Base-by-base conservation (phyloP, 306 rosid genomes). In the Begonia loranthoides region DNA sequence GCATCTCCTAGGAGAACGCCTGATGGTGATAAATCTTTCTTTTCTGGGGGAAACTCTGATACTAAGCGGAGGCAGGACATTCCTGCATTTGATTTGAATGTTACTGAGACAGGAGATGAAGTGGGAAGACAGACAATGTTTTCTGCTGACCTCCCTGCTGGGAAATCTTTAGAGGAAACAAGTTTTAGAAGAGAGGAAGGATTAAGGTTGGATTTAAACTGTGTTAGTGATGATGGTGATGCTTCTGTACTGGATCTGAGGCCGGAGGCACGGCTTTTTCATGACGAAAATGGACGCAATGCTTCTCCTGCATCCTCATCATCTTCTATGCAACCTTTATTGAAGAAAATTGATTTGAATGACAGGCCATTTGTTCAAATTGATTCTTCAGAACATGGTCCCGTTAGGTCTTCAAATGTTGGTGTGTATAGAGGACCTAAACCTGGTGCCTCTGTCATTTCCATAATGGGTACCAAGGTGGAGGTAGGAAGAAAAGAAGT, bases 301-400 rank as follows among this genome's bases (percentile, higher is more conserved):
- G 83, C 94, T 3, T 80, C 95, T 59, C 92, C 94, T 54, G 83
- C 92, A 10, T 86, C 94, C 0, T 90, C 94, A 0, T 72, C 95
- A 8, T 86, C 99, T 12, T 79, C 95, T 15, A 67, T 85, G 94
- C 97, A 82, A 62, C 95, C 97, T 56, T 72, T 65, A 19, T 70
- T 80, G 65, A 63, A 94, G 65, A 90, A 90, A 67, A 76, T 90
- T 67, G 95, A 90, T 80, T 76, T 90, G 84, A 86, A 90, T 69
- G 94, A 89, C 61, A 75, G 89, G 52, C 95, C 97, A 4, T 62
- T 41, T 57, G 52, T 76, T 52, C 82, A 73, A 45, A 82, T 73
- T 13, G 90, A 85, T 55, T 70, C 86, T n/a, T 55, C 72, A 61
- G 87, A 86, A 51, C 80, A 68, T 41, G 79, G 70, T 43, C 70